phyloP scores from a whole-genome alignment of 495 filamentous ascomycete species.

The Trichoderma parareesei region DNA sequence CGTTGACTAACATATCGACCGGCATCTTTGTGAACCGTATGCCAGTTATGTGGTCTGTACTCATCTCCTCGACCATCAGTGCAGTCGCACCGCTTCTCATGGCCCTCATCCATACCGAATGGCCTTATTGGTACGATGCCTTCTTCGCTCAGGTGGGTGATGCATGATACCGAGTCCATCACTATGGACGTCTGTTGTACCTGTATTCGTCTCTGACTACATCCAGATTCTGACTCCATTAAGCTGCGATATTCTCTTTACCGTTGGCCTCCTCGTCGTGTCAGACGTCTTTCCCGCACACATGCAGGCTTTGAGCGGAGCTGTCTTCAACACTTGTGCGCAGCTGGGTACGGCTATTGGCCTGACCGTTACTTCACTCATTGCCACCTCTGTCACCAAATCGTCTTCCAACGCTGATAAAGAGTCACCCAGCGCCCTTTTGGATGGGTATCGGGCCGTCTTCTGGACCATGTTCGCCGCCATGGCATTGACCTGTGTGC shows the following conservation, averaged over 20 bases:
- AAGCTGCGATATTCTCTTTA: slow-evolving; percentile 46
- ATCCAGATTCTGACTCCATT: slow-evolving; percentile 35
- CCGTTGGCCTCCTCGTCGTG: slow-evolving; percentile 46
- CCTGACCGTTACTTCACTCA: slow-evolving; percentile 46
- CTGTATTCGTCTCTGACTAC: neutral
- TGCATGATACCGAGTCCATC: neutral
- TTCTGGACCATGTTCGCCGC: slow-evolving; percentile 53
- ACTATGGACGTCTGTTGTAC: neutral
- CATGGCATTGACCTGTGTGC: slow-evolving; percentile 7
- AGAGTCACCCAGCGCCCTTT: slow-evolving; percentile 30
- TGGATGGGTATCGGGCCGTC: slow-evolving; percentile 50
- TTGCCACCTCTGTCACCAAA: slow-evolving; percentile 43
- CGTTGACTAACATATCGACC: slow-evolving; percentile 43
- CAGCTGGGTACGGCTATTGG: slow-evolving; percentile 56
- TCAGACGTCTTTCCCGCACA: slow-evolving; percentile 47
- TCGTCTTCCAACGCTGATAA: slow-evolving; percentile 11
- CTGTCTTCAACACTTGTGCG: slow-evolving; percentile 55
- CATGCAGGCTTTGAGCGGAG: slow-evolving; percentile 54
- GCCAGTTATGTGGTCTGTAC: slow-evolving; percentile 38
- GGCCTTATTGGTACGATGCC: slow-evolving; percentile 47
- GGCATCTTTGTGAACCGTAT: slow-evolving; percentile 47
- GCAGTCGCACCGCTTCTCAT: slow-evolving; percentile 43
- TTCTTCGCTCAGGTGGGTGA: slow-evolving; percentile 27
- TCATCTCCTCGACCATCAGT: slow-evolving; percentile 36
- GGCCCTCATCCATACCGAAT: slow-evolving; percentile 28